Conservation (phyloP, 192 early-diverging fungal species). For the Coemansia sp. region DNA sequence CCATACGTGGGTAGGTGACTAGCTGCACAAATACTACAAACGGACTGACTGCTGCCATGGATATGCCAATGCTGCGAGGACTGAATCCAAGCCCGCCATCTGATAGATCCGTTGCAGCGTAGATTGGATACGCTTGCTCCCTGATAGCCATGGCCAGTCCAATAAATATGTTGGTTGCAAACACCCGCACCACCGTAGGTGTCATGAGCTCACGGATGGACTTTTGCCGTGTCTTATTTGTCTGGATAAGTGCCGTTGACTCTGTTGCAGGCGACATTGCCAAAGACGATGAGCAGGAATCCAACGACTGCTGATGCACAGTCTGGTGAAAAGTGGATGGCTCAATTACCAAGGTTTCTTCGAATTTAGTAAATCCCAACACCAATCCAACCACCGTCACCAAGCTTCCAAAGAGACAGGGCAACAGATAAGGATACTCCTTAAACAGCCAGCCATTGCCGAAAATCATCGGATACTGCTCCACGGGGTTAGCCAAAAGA, state of each 20-base stretch:
- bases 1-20: conserved; percentile 41
- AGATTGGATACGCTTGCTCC: conserved; percentile 41
- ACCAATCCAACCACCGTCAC: conserved; percentile 63
- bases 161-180: conserved; percentile 22
- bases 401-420: conserved; percentile 66
- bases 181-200: conserved; percentile 17
- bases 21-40: conserved; percentile 53
- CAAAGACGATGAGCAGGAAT: neutral
- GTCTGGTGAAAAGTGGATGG: neutral
- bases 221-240: conserved; percentile 2
- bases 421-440: conserved; percentile 77
- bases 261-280: neutral
- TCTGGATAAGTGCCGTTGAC: neutral
- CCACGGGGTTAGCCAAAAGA: conserved; percentile 69
- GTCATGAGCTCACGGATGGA: conserved; percentile 24
- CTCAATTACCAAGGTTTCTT: conserved; percentile 55
- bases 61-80: conserved; percentile 51
- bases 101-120: conserved; percentile 27
- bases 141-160: conserved; percentile 15
- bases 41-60: conserved; percentile 40
- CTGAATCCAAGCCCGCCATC: conserved; percentile 56
- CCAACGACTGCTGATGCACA: neutral
- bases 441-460: conserved; percentile 57
- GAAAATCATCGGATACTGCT: conserved; percentile 61
- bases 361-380: conserved; percentile 58